Evolutionary conservation across 108 stramenopile genomes (phyloP), one percentile per base, ranked within the genome.

Genomic region (Pseudonitzschia multiseries): DNA sequence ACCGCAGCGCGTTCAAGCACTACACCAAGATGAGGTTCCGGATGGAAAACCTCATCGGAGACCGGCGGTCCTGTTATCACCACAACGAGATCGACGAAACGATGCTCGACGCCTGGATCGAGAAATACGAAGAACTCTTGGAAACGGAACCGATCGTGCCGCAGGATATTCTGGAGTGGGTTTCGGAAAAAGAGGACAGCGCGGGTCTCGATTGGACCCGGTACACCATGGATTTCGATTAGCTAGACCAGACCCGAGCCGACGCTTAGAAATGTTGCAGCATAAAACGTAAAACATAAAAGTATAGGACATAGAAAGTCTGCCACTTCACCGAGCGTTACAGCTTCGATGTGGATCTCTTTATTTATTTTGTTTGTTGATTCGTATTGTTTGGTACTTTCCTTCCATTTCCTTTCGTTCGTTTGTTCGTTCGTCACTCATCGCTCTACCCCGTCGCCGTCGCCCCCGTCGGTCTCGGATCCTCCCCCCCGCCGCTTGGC

Each of bases 111-210:
- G 57, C 3, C 4, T 59, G 57, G 57, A 59, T 59, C 0, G 57
- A 59, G n/a, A 59, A 59, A 27, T 59, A 31, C 29, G 57, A 59
- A 59, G 57, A 59, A 59, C 57, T 59, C 31, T 59, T 59, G 57
- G 57, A 59, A 31, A 15, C 27, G 14, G 57, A 59, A n/a, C 57
- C 57, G 14, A 59, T 59, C 24, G n/a, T 59, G 24, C 57, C 57
- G 31, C 57, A 59, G n/a, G 24, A 59, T 14, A 27, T 31, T 14
- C n/a, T 59, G 31, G 57, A 59, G 31, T 14, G 31, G 24, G 24
- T 59, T n/a, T n/a, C 57, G n/a, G 24, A 59, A 1, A 59, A 0
- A 59, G 57, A 59, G n/a, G 57, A 59, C 31, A 27, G 24, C 26
- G 57, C 57, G 0, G 57, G 57, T 9, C 57, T 59, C 57, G 5